Conservation (phyloP, 495 filamentous ascomycete genomes). For the Bombardia bombarda region DNA sequence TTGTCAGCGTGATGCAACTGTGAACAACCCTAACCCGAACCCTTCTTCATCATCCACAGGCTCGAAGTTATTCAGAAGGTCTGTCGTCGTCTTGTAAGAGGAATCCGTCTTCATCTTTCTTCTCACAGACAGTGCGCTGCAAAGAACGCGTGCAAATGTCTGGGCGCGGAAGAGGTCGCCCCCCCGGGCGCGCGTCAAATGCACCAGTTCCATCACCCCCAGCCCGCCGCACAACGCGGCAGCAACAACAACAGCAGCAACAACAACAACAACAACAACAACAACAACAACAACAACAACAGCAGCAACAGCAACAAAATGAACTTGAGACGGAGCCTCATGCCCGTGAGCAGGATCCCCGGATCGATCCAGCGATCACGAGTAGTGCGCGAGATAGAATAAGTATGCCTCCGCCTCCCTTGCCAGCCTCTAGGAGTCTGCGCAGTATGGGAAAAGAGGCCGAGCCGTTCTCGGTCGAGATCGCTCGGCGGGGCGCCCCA, state of each 20-base stretch:
- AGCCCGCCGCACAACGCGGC: slow-evolving; percentile 19
- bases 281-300: slow-evolving; percentile 7
- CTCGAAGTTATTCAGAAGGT: neutral
- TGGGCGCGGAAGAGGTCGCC: slow-evolving; percentile 17
- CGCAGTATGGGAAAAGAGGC: slow-evolving; percentile 5
- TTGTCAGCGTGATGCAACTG: no score
- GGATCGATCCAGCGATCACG: slow-evolving; percentile 20
- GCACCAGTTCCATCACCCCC: slow-evolving; percentile 8
- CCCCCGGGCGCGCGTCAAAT: slow-evolving; percentile 6
- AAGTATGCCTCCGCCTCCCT: slow-evolving; percentile 18
- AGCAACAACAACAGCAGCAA: slow-evolving; percentile 12
- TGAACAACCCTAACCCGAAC: slow-evolving; percentile 32
- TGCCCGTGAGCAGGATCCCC: slow-evolving; percentile 1
- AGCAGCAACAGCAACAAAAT: neutral
- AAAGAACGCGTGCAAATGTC: slow-evolving; percentile 7
- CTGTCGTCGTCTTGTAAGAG: neutral
- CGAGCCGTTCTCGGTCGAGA: neutral
- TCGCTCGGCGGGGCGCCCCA: no score
- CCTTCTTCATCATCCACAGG: slow-evolving; percentile 12
- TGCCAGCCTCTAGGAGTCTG: slow-evolving; percentile 9
- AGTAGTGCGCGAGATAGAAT: neutral
- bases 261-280: slow-evolving; percentile 6
- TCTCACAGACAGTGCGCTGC: neutral
- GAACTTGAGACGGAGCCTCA: neutral
- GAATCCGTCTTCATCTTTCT: neutral